Percentiles rank a stretch among this genome's conserved stretches.
phyloP scores from a whole-genome alignment of 1,139 yeast genomes.

The Zygoascus sp. region DNA sequence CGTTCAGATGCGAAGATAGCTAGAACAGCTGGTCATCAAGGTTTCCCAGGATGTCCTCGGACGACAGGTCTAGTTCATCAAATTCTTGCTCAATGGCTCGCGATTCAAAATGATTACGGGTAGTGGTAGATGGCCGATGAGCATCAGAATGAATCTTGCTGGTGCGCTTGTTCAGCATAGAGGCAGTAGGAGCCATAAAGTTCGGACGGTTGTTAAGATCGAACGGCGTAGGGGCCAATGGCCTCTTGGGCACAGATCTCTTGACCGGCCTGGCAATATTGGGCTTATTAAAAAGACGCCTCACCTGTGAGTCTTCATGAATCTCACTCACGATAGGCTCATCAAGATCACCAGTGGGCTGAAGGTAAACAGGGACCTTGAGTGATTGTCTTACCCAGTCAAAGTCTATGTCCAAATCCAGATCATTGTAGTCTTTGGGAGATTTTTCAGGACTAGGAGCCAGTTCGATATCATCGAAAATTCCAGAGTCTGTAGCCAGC shows the following conservation, averaged over 20 bases:
- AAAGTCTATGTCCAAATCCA: conserved; percentile 10
- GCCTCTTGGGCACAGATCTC: too few relatives aligned
- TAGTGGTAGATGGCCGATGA: too few relatives aligned
- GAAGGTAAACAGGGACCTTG: not conserved
- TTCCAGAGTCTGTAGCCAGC: not conserved
- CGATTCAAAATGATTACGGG: too few relatives aligned
- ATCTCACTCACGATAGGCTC: conserved; percentile 4
- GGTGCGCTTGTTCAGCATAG: conserved; percentile 3
- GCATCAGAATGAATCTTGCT: not conserved
- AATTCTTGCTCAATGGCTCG: too few relatives aligned
- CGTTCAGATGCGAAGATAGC: too few relatives aligned
- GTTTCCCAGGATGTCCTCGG: conserved; percentile 7
- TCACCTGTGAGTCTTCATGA: conserved; percentile 6
- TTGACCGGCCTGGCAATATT: not conserved
- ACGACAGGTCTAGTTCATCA: not conserved
- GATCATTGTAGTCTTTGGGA: conserved; percentile 6
- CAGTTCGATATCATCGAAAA: conserved; percentile 3
- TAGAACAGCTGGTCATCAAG: conserved; percentile 8
- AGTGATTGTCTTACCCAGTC: conserved; percentile 7
- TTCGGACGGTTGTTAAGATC: not conserved
- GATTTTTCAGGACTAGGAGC: conserved; percentile 7
- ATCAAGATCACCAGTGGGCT: conserved; percentile 7
- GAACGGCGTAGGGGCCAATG: too few relatives aligned
- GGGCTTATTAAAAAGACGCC: not conserved
- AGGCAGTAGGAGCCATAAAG: conserved; percentile 13